Evolutionary conservation across 2,329 filamentous ascomycete genomes (phyloP), one percentile per base, ranked within the genome.

Genomic region (Rasamsonia emersonii): DNA sequence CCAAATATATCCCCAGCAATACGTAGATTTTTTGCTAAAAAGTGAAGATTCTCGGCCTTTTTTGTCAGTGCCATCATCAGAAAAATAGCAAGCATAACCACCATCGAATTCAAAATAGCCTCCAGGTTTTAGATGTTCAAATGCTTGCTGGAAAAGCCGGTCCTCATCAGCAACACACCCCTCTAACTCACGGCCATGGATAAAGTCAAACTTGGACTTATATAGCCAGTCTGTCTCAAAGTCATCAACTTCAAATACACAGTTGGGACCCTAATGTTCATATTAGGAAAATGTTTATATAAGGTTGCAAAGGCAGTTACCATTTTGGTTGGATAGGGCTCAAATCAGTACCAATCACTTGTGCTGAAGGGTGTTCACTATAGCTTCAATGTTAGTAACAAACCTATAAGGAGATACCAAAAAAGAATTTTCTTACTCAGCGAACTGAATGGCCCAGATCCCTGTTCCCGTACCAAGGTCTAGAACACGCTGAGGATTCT

Each of bases 51-150:
- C n/a, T 13, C 5, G 11, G 11, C 24, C 24, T 6, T 13, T 7
- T 7, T 7, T 6, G 15, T 26, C 7, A 6, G 24, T 7, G 7
- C 24, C 24, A 11, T 26, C 24, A 5, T 6, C 24, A 11, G 11
- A 26, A 13, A 6, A 11, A 5, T 7, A 6, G 7, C 6, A 7
- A 13, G 11, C 15, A 7, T 26, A 9, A 11, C n/a, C 15, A 6
- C 9, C 6, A 9, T 26, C 9, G 23, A 70, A 49, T 39, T 73
- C 70, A 16, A 72, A 46, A 49, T 62, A 73, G 10, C 69, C 69
- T 4, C 67, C 68, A 0, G 67, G 67, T 32, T 59, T 61, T 6
- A 73, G 59, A 49, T 48, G 36, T 9, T 37, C 23, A 19, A 46
- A 39, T 5, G 49, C 44, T 35, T 52, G 51, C 10, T 35, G 9